These are phyloP conservation scores for Chaetomium sp. DNA, from an alignment of 2,329 filamentous ascomycete species.

Conservation along the genomic window DNA sequence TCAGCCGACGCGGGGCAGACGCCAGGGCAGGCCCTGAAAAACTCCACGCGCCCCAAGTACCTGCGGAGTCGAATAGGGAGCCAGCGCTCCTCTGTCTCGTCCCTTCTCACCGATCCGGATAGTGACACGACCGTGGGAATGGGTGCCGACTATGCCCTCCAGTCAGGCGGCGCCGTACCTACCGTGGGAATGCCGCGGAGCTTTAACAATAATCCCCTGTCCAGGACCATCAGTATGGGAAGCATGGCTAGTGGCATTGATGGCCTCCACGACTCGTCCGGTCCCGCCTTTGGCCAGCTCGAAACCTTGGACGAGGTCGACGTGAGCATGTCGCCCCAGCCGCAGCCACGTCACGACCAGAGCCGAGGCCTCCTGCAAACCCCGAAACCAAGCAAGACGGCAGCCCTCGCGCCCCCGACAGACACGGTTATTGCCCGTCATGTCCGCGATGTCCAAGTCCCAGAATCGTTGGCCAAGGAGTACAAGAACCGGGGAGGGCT, in stretches of 20 bases:
- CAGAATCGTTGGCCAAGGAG: conserved; percentile 82
- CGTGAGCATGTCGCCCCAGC: conserved; percentile 42
- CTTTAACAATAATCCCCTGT: conserved; percentile 60
- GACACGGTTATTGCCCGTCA: conserved; percentile 88
- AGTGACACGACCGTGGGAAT: conserved; percentile 71
- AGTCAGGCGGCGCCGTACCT: conserved; percentile 76
- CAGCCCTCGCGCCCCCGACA: conserved; percentile 65
- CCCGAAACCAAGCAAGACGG: conserved; percentile 61
- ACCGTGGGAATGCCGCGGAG: conserved; percentile 53
- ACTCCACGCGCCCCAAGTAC: conserved; percentile 56
- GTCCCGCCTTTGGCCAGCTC: conserved; percentile 50
- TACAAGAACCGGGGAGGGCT: conserved; percentile 76
- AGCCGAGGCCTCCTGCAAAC: conserved; percentile 63
- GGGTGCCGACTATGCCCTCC: conserved; percentile 76
- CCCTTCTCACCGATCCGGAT: conserved; percentile 58
- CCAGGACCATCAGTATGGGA: conserved; percentile 80
- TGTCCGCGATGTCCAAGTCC: conserved; percentile 86
- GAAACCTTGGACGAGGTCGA: conserved; percentile 55
- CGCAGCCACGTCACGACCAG: conserved; percentile 37
- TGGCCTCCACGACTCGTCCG: conserved; percentile 56
- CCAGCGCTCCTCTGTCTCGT: conserved; percentile 63
- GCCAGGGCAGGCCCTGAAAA: conserved; percentile 50
- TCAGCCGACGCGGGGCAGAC: conserved; percentile 49
- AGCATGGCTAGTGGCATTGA: conserved; percentile 80
- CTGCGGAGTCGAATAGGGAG: conserved; percentile 60